Base-by-base conservation (phyloP, 306 rosid species). In the Glycine latifolia region DNA sequence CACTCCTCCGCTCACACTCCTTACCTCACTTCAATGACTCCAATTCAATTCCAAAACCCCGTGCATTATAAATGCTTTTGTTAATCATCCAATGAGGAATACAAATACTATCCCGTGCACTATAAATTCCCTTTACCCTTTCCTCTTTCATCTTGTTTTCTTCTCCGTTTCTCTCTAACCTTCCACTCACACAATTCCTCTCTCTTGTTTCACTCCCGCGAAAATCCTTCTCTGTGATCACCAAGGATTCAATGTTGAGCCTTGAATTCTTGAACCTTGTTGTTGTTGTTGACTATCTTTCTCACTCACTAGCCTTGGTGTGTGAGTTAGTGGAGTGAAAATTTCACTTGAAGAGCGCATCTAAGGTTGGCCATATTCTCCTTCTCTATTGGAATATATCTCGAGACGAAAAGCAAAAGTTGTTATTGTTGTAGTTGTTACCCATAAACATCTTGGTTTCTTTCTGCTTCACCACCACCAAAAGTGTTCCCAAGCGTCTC, bases 71-170 rank as follows among this genome's bases (percentile, higher is more conserved):
- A 78, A 26, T 75, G 13, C 8, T 83, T 71, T 65, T 43, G 8
- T 16, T 1, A 43, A 11, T 54, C n/a, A 12, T 58, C 84, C 81
- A 16, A 47, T 47, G 44, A 10, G 20, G 16, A 33, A 39, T 4
- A 39, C 39, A 35, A 61, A 61, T 6, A 62, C 43, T 2, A 17
- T 54, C 41, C 73, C 76, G 78, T 80, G 83, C 77, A 67, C 80
- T 88, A 88, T 89, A 86, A 78, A 86, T 83, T 78, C 48, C 84
- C 78, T 67, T 33, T 58, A 10, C 4, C 59, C 83, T 53, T 0
- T 1, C n/a, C 10, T 2, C 16, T 8, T 58, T 12, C 3, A 4
- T 37, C 43, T 82, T 74, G 75, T 76, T 87, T 87, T 70, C 62
- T 75, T 75, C 67, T 33, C 3, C 16, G 2, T 71, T 41, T 67